Evolutionary conservation across 1,284 basidiomycete species (phyloP).

Genomic region (Trametes sp.): DNA sequence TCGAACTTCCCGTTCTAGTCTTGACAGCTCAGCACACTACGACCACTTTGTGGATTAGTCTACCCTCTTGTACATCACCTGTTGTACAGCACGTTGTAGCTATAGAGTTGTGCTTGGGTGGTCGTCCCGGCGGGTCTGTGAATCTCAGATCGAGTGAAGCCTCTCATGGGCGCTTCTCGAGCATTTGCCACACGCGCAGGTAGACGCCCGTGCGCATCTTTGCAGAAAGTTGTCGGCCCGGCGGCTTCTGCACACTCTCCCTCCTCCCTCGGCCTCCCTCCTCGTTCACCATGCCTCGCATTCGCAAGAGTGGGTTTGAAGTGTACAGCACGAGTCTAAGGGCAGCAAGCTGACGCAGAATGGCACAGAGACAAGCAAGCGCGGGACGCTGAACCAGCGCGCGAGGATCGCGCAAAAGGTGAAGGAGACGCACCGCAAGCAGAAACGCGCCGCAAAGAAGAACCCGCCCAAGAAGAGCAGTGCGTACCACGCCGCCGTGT

Average conservation of each 20-base stretch:
- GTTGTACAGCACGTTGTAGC: background rate
- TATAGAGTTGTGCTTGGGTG: too few species aligned
- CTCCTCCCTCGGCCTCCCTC: background rate
- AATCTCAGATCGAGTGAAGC: background rate
- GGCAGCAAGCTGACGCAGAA: slow-evolving; percentile 8
- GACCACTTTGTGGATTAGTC: background rate
- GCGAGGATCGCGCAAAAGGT: slow-evolving; percentile 84
- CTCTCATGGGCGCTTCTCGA: background rate
- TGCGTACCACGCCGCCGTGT: slow-evolving; percentile 52
- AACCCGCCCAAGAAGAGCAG: slow-evolving; percentile 92
- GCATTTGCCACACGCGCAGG: background rate
- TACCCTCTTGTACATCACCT: background rate
- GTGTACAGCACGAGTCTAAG: too few species aligned
- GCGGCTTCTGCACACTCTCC: slow-evolving; percentile 1
- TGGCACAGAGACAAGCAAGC: slow-evolving; percentile 82
- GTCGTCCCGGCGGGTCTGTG: too few species aligned
- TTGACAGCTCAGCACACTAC: too few species aligned
- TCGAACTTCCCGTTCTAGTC: slow-evolving; percentile 31
- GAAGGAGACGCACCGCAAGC: slow-evolving; percentile 75
- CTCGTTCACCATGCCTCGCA: slow-evolving; percentile 67
- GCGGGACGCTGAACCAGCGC: slow-evolving; percentile 77
- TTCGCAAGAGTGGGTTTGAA: slow-evolving; percentile 69
- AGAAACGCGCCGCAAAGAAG: slow-evolving; percentile 82
- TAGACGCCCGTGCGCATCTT: background rate
- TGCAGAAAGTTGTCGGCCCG: slow-evolving; percentile 24